Evolutionary conservation across 2,329 filamentous ascomycete species (phyloP).

Genomic region (Parafenestella ontariensis): DNA sequence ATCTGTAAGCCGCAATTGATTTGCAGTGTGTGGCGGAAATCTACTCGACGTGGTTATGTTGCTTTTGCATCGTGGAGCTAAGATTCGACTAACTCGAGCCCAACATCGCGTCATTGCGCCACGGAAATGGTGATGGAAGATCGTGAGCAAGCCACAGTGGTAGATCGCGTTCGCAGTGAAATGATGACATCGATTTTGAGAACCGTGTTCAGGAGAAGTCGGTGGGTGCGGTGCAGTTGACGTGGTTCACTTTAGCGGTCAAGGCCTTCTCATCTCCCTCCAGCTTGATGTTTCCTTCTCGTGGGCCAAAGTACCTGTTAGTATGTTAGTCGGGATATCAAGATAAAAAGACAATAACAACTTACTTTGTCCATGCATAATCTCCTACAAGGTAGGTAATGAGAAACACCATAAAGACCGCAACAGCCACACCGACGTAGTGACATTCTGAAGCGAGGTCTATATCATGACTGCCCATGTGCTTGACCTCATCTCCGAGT

Average conservation of each 20-base stretch:
- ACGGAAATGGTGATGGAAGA: background rate
- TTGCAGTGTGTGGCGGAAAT: no score
- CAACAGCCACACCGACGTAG: constrained; percentile 27
- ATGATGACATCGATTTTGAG: background rate
- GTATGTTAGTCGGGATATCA: constrained; percentile 2
- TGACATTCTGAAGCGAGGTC: constrained; percentile 13
- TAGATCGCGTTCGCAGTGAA: background rate
- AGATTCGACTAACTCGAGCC: background rate
- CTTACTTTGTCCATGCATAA: constrained; percentile 31
- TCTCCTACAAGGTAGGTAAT: constrained; percentile 25
- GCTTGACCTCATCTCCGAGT: constrained; percentile 28
- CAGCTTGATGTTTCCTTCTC: constrained; percentile 23
- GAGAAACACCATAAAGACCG: constrained; percentile 23
- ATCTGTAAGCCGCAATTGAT: no score
- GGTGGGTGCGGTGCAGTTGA: background rate
- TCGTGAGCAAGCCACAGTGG: background rate
- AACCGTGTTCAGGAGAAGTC: constrained; percentile 4
- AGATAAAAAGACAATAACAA: background rate
- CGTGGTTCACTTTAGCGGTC: constrained; percentile 9
- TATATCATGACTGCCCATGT: constrained; percentile 6
- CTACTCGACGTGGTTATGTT: background rate
- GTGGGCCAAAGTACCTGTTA: constrained; percentile 12
- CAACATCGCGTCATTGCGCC: background rate
- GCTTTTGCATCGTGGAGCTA: background rate
- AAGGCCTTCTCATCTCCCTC: constrained; percentile 32